These are phyloP conservation scores for Metschnikowia similis DNA, from an alignment of 805 yeast genomes.

Conservation along the genomic window DNA sequence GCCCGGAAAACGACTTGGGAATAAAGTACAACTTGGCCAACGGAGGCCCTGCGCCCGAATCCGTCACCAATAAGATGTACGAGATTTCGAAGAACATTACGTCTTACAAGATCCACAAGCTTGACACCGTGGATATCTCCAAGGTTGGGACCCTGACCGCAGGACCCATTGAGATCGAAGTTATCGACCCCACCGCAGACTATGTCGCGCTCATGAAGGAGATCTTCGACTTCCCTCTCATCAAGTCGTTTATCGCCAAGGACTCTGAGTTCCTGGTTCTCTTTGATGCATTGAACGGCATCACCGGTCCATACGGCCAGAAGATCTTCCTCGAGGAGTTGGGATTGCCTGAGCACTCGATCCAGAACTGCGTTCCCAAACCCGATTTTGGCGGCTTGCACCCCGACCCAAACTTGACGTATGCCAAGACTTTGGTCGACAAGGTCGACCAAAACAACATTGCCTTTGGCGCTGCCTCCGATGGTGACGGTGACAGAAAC, in stretches of 20 bases:
- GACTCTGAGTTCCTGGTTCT: slow-evolving; percentile 61
- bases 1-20: slow-evolving; percentile 87
- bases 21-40: slow-evolving; percentile 91
- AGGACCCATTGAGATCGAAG: slow-evolving; percentile 68
- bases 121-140: slow-evolving; percentile 63
- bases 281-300: slow-evolving; percentile 91
- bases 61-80: slow-evolving; percentile 83
- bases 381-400: slow-evolving; percentile 97
- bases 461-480: slow-evolving; percentile 98
- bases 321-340: slow-evolving; percentile 81
- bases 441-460: slow-evolving; percentile 78
- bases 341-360: slow-evolving; percentile 62
- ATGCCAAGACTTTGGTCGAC: slow-evolving; percentile 82
- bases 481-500: slow-evolving; percentile 98
- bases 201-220: slow-evolving; percentile 75
- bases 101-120: slow-evolving; percentile 55
- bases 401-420: slow-evolving; percentile 96
- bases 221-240: slow-evolving; percentile 83
- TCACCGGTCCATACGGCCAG: slow-evolving; percentile 93
- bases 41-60: slow-evolving; percentile 98
- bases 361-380: slow-evolving; percentile 76
- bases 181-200: slow-evolving; percentile 76
- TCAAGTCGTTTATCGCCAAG: slow-evolving; percentile 60
- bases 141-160: slow-evolving; percentile 48
- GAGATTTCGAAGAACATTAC: slow-evolving; percentile 58